phyloP scores from a whole-genome alignment of 805 yeast species.

The Spencermartinsiella europaea region DNA sequence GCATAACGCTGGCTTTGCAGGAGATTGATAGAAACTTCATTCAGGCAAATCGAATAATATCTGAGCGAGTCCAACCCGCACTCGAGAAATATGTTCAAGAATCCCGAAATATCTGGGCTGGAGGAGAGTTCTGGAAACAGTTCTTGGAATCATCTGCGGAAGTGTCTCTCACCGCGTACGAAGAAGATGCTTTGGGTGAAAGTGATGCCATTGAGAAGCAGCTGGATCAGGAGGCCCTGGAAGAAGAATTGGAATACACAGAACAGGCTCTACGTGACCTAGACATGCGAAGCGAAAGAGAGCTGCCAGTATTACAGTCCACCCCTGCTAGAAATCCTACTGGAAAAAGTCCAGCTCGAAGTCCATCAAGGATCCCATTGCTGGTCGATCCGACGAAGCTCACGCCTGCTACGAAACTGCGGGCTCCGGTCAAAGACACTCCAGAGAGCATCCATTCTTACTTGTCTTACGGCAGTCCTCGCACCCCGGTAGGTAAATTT shows the following conservation, averaged over 20 bases:
- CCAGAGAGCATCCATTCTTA: not conserved
- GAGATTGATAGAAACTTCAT: conserved; percentile 72
- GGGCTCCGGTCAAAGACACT: not conserved
- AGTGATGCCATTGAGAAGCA: conserved; percentile 13
- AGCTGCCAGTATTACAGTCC: conserved; percentile 3
- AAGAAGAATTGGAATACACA: not conserved
- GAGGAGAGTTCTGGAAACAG: conserved; percentile 68
- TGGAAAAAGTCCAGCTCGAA: not conserved
- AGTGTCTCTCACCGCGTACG: conserved; percentile 53
- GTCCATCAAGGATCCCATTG: conserved; percentile 3
- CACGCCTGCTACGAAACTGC: not conserved
- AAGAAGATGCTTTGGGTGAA: conserved; percentile 29
- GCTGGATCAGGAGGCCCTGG: not conserved
- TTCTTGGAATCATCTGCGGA: conserved; percentile 73
- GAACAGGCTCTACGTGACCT: not conserved
- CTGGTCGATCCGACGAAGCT: not conserved
- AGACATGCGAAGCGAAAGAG: not conserved
- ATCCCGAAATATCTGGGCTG: conserved; percentile 58
- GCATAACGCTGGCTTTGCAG: conserved; percentile 70
- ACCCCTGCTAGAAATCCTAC: conserved; percentile 3
- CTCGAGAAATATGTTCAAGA: conserved; percentile 54
- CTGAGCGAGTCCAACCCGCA: conserved; percentile 62
- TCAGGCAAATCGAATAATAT: conserved; percentile 60
- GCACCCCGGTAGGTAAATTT: not conserved
- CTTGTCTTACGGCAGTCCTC: not conserved